Percentiles rank a stretch among this genome's conserved stretches.
These are phyloP conservation scores for Fomitopsis serialis DNA, from an alignment of 768 basidiomycete genomes.

Conservation along the genomic window DNA sequence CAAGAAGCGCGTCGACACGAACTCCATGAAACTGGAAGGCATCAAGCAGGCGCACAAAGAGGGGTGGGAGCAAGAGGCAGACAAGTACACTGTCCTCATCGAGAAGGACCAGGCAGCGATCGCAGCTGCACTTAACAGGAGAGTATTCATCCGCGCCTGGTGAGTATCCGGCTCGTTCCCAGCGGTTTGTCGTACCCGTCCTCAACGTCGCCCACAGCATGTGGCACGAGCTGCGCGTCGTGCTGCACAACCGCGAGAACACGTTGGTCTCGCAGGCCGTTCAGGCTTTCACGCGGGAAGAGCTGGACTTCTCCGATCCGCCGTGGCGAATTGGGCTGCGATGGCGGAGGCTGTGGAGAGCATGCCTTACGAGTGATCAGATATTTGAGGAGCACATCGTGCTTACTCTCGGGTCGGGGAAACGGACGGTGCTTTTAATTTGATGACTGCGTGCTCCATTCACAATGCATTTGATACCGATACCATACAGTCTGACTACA, in stretches of 20 bases:
- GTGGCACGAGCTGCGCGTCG: conserved; percentile 94
- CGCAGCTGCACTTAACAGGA: conserved; percentile 62
- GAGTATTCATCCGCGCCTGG: conserved; percentile 87
- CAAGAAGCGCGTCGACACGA: conserved; percentile 78
- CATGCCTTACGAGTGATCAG: conserved; percentile 85
- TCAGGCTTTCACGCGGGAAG: conserved; percentile 69
- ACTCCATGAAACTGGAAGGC: conserved; percentile 70
- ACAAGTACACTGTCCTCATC: conserved; percentile 62
- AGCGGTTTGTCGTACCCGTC: no score
- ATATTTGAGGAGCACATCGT: background rate
- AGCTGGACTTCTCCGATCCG: conserved; percentile 58
- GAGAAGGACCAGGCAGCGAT: conserved; percentile 87
- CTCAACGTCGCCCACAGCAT: conserved; percentile 42
- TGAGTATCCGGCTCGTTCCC: conserved; percentile 28
- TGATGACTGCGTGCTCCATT: no score
- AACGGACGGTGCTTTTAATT: no score
- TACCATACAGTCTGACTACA: no score
- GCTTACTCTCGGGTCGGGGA: background rate
- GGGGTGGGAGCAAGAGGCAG: conserved; percentile 83
- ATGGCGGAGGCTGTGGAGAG: conserved; percentile 62
- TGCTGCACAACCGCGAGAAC: conserved; percentile 88
- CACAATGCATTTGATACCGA: no score
- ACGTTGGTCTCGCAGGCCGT: conserved; percentile 69
- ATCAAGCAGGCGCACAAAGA: conserved; percentile 69
- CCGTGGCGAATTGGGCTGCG: conserved; percentile 69